A percentile compares a stretch with the other conserved stretches of the same genome.
Conservation (phyloP, 176 grass and related monocot species). For the Aegilops longissima region DNA sequence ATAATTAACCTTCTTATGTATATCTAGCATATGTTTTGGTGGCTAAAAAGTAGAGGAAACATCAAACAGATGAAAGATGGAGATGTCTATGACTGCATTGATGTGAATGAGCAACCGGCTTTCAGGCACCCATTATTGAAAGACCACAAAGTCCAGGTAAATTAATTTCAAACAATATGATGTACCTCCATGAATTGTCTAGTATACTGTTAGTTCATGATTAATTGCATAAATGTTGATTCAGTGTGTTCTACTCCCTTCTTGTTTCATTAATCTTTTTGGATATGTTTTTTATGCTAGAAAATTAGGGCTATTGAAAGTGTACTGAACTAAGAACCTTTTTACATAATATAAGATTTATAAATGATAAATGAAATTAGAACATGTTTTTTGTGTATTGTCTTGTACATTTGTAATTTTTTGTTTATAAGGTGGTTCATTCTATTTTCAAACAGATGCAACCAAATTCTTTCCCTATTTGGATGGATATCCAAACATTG, state of each 20-base stretch:
- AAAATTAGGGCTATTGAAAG: not conserved
- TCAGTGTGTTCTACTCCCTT: not conserved
- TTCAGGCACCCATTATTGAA: not conserved
- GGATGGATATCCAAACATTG: not conserved
- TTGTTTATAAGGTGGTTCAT: not conserved
- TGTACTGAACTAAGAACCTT: not conserved
- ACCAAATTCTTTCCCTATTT: not conserved
- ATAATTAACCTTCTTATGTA: not conserved
- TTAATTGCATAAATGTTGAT: not conserved
- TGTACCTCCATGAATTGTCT: not conserved
- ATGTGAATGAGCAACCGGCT: not conserved
- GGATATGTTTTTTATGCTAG: not conserved
- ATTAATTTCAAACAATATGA: not conserved
- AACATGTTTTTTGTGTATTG: not conserved
- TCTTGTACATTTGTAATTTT: too few species aligned
- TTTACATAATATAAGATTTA: not conserved
- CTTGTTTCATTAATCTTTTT: not conserved
- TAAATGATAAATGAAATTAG: not conserved
- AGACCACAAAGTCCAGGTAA: slow-evolving; percentile 8
- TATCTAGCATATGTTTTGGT: not conserved
- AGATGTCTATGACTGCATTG: slow-evolving; percentile 12
- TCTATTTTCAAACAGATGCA: not conserved
- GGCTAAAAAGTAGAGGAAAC: not conserved
- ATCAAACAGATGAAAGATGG: not conserved
- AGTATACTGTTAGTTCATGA: not conserved